phyloP scores from a whole-genome alignment of 768 basidiomycete genomes.

The Boletus tylopilopsis region DNA sequence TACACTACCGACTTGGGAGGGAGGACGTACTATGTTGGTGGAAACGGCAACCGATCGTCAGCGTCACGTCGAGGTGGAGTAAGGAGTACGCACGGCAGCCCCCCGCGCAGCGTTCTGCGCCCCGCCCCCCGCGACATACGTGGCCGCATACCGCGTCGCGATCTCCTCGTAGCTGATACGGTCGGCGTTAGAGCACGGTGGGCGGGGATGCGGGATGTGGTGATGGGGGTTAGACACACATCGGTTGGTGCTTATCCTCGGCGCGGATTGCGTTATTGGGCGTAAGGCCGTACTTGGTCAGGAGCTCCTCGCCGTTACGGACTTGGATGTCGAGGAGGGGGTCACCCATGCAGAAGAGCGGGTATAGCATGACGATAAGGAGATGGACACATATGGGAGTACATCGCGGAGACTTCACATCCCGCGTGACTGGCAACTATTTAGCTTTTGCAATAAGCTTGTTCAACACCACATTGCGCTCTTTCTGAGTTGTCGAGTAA shows the following conservation, averaged over 20 bases:
- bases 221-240: conserved; percentile 48
- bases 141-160: conserved; percentile 66
- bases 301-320: conserved; percentile 73
- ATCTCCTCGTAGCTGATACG: conserved; percentile 83
- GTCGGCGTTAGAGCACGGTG: too few relatives aligned
- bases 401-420: too few relatives aligned
- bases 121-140: conserved; percentile 96
- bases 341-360: conserved; percentile 90
- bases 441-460: too few relatives aligned
- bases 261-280: conserved; percentile 97
- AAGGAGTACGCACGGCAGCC: conserved; percentile 63
- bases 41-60: too few relatives aligned
- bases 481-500: too few relatives aligned
- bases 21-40: conserved; percentile 93
- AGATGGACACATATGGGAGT: background rate
- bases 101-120: conserved; percentile 95
- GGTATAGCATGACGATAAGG: conserved; percentile 48
- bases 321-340: conserved; percentile 97
- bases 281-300: conserved; percentile 87
- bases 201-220: too few relatives aligned
- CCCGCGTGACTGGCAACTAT: too few relatives aligned
- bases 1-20: conserved; percentile 88
- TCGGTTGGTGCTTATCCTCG: conserved; percentile 78
- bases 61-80: too few relatives aligned
- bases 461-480: too few relatives aligned